phyloP scores from a whole-genome alignment of 495 filamentous ascomycete species.

The Aspergillus campestris region DNA sequence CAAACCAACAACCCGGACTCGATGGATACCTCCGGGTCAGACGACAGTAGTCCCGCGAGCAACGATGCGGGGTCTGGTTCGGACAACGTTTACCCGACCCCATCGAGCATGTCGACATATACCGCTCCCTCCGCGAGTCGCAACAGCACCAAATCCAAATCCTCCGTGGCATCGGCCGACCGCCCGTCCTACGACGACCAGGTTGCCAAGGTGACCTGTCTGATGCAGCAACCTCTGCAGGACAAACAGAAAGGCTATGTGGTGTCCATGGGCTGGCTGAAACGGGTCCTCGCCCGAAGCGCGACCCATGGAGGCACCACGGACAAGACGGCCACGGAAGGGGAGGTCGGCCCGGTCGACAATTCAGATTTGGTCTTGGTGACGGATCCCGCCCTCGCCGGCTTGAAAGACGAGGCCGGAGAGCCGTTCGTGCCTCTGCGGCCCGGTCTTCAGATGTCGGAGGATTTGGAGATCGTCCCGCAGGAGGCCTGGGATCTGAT shows the following conservation, averaged over 20 bases:
- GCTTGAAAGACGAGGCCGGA: conserved; percentile 44
- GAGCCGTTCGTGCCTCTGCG: conserved; percentile 68
- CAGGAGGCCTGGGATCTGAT: conserved; percentile 74
- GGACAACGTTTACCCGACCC: conserved; percentile 22
- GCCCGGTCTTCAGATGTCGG: conserved; percentile 51
- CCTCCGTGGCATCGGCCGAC: conserved; percentile 8
- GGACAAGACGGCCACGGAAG: conserved; percentile 53
- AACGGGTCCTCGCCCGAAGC: conserved; percentile 60
- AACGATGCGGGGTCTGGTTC: conserved; percentile 12
- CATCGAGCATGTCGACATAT: conserved; percentile 24
- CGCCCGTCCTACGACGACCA: conserved; percentile 68
- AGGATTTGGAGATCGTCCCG: conserved; percentile 73
- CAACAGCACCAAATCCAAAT: conserved; percentile 10
- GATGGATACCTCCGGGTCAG: conserved; percentile 16
- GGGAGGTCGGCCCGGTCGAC: conserved; percentile 73
- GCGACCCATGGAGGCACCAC: conserved; percentile 44
- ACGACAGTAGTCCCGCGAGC: conserved; percentile 15
- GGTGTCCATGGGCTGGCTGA: conserved; percentile 72
- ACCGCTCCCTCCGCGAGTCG: conserved; percentile 14
- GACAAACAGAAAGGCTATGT: conserved; percentile 71
- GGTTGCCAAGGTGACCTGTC: conserved; percentile 55
- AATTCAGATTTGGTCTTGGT: conserved; percentile 59
- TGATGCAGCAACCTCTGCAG: conserved; percentile 41
- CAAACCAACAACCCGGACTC: conserved; percentile 16
- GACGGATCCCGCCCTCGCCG: conserved; percentile 26